phyloP scores from a whole-genome alignment of 169 alveolate species.

The Plasmodium vinckei region DNA sequence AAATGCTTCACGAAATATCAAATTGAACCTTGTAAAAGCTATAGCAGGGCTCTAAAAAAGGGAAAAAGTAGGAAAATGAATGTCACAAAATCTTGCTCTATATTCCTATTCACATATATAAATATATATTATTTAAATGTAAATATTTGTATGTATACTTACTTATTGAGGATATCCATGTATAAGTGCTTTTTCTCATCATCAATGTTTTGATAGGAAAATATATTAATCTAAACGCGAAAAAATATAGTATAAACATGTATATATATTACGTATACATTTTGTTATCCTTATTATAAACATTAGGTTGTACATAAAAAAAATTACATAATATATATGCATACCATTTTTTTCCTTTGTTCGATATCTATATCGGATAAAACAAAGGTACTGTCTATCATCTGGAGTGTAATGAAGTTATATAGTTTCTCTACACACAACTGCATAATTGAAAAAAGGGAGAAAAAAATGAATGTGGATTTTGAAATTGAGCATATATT shows the following conservation, averaged over 20 bases:
- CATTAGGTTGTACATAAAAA: background rate
- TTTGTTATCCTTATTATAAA: background rate
- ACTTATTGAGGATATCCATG: slow-evolving; percentile 65
- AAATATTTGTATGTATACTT: background rate
- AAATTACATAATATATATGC: background rate
- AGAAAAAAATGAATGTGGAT: background rate
- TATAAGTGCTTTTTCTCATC: slow-evolving; percentile 65
- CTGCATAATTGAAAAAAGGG: slow-evolving; percentile 4
- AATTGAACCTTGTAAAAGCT: background rate
- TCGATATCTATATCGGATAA: slow-evolving; percentile 67
- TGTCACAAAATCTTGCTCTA: too few species aligned
- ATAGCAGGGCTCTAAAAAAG: background rate
- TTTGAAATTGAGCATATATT: background rate
- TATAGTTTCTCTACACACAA: slow-evolving; percentile 52
- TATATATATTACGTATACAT: slow-evolving; percentile 15
- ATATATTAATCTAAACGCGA: slow-evolving; percentile 32
- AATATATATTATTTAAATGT: too few species aligned
- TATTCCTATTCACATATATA: too few species aligned
- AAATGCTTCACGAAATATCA: too few species aligned
- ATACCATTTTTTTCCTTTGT: slow-evolving; percentile 68
- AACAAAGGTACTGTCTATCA: slow-evolving; percentile 34
- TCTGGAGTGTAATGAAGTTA: slow-evolving; percentile 50
- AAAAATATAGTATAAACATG: background rate
- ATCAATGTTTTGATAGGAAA: slow-evolving; percentile 69
- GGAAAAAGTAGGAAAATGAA: background rate